phyloP scores from a whole-genome alignment of 306 rosid genomes.

The Quercus agrifolia region DNA sequence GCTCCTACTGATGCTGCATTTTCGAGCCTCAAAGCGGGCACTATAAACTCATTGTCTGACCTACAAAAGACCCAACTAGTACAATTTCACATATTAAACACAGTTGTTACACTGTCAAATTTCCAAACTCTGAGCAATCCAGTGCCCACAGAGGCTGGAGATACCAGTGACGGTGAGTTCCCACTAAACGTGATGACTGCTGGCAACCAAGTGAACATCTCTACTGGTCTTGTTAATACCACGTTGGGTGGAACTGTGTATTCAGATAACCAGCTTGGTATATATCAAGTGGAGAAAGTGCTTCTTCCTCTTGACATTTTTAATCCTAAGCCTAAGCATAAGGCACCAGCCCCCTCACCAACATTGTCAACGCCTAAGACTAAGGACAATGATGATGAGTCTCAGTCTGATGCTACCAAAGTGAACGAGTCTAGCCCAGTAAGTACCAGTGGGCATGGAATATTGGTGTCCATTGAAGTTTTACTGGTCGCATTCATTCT shows the following conservation, averaged over 20 bases:
- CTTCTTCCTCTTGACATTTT: slow-evolving; percentile 32
- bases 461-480: slow-evolving; percentile 9
- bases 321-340: slow-evolving; percentile 11
- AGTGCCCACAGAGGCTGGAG: slow-evolving; percentile 35
- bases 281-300: slow-evolving; percentile 31
- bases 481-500: background rate
- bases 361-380: background rate
- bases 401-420: background rate
- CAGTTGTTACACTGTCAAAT: slow-evolving; percentile 7
- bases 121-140: slow-evolving; percentile 45
- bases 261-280: slow-evolving; percentile 25
- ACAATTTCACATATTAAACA: slow-evolving; percentile 29
- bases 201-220: slow-evolving; percentile 28
- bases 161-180: slow-evolving; percentile 6
- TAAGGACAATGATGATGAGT: no score
- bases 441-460: background rate
- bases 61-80: slow-evolving; percentile 31
- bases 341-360: background rate
- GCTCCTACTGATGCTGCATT: slow-evolving; percentile 33
- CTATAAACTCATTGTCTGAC: slow-evolving; percentile 26
- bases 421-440: no score
- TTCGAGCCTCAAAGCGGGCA: slow-evolving; percentile 29
- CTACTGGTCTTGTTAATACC: slow-evolving; percentile 36
- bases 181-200: slow-evolving; percentile 29
- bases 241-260: slow-evolving; percentile 29